These are phyloP conservation scores for Linum usitatissimum DNA, from an alignment of 345 rosid species.

Conservation along the genomic window DNA sequence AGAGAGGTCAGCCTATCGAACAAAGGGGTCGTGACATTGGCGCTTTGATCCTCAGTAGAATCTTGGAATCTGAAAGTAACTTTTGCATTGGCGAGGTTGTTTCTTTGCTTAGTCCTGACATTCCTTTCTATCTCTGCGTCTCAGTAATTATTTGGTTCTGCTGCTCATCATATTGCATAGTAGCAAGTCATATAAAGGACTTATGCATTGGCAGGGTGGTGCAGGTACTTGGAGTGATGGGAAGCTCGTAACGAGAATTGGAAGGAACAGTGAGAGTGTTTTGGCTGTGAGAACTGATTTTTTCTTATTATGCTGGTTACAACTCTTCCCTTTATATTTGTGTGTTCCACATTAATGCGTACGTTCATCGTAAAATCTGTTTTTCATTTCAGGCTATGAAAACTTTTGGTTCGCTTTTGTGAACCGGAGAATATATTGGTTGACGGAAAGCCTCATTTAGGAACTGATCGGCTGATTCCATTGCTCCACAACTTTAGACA, in stretches of 20 bases:
- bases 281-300: constrained; percentile 48
- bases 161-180: background rate
- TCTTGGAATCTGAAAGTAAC: constrained; percentile 78
- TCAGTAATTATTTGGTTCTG: constrained; percentile 9
- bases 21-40: constrained; percentile 93
- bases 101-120: constrained; percentile 23
- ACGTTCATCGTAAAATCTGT: constrained; percentile 3
- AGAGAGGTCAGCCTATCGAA: constrained; percentile 94
- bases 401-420: constrained; percentile 78
- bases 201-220: constrained; percentile 93
- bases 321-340: background rate
- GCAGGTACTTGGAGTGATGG: constrained; percentile 99
- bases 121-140: constrained; percentile 13
- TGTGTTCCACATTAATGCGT: background rate
- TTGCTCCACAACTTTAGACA: constrained; percentile 70
- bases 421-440: constrained; percentile 70
- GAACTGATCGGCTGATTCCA: constrained; percentile 83
- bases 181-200: constrained; percentile 40
- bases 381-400: constrained; percentile 57
- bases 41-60: constrained; percentile 62
- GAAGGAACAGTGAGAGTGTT: constrained; percentile 80
- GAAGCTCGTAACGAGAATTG: constrained; percentile 92
- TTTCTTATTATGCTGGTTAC: constrained; percentile 1
- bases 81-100: constrained; percentile 98
- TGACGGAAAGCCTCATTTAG: constrained; percentile 95